These are phyloP conservation scores for Podila minutissima DNA, from an alignment of 192 early-diverging fungal species.

Conservation along the genomic window DNA sequence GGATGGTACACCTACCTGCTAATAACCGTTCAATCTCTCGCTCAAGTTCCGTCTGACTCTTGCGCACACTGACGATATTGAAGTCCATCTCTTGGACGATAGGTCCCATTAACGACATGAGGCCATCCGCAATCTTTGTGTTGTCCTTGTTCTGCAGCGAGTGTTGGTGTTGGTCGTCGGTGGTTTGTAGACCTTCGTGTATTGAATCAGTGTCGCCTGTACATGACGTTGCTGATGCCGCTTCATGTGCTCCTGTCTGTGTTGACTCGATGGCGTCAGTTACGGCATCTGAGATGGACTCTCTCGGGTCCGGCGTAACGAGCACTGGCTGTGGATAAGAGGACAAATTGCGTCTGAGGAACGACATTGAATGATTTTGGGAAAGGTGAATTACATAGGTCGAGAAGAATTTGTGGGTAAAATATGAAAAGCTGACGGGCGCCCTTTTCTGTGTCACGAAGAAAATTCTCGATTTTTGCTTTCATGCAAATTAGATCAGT, in stretches of 20 bases:
- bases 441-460: too few relatives aligned
- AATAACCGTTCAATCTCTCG: slow-evolving; percentile 67
- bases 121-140: slow-evolving; percentile 48
- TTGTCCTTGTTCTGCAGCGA: slow-evolving; percentile 13
- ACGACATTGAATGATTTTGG: slow-evolving; percentile 29
- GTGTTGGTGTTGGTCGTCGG: background rate
- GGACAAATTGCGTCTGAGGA: slow-evolving; percentile 33
- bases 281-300: slow-evolving; percentile 19
- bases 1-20: slow-evolving; percentile 50
- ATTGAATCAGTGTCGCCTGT: background rate
- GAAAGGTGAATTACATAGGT: background rate
- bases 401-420: too few relatives aligned
- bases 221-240: background rate
- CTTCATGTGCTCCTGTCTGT: background rate
- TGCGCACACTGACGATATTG: slow-evolving; percentile 56
- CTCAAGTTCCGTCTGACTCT: slow-evolving; percentile 63
- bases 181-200: background rate
- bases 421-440: too few relatives aligned
- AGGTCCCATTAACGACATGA: slow-evolving; percentile 56
- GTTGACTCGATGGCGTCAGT: slow-evolving; percentile 22
- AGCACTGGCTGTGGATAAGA: slow-evolving; percentile 43
- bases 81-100: slow-evolving; percentile 63
- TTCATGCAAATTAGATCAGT: too few relatives aligned
- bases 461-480: too few relatives aligned
- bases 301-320: slow-evolving; percentile 25